phyloP scores from a whole-genome alignment of 495 filamentous ascomycete genomes.

The Penicillium turbatum region DNA sequence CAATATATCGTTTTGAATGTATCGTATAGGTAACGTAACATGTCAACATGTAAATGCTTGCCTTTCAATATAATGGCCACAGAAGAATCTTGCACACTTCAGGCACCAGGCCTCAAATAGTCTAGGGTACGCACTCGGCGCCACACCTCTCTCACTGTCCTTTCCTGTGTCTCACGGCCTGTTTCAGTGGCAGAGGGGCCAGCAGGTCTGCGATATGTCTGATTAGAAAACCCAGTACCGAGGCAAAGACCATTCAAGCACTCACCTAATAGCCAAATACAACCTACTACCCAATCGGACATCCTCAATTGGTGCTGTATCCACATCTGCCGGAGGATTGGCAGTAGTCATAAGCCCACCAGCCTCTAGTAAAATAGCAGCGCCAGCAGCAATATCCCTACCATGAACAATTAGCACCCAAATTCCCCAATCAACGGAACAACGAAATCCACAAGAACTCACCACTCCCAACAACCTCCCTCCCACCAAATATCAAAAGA shows the following conservation, averaged over 20 bases:
- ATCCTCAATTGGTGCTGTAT: slow-evolving; percentile 52
- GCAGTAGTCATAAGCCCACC: slow-evolving; percentile 64
- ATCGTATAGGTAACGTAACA: background rate
- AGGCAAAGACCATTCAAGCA: background rate
- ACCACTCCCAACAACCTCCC: slow-evolving; percentile 58
- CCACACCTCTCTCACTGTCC: slow-evolving; percentile 66
- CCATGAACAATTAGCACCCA: slow-evolving; percentile 5
- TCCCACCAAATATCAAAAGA: slow-evolving; percentile 58
- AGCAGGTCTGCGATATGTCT: slow-evolving; percentile 46
- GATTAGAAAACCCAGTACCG: background rate
- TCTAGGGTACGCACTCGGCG: slow-evolving; percentile 55
- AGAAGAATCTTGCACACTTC: slow-evolving; percentile 2
- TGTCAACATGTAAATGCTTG: background rate
- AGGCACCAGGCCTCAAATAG: slow-evolving; percentile 54
- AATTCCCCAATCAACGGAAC: background rate
- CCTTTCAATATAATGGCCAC: background rate
- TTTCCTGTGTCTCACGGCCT: slow-evolving; percentile 58
- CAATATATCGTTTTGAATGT: slow-evolving; percentile 9
- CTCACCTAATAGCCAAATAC: slow-evolving; percentile 60
- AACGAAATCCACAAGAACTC: slow-evolving; percentile 13
- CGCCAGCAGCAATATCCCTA: slow-evolving; percentile 53
- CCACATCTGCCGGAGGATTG: slow-evolving; percentile 54
- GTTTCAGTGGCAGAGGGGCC: slow-evolving; percentile 56
- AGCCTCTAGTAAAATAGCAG: slow-evolving; percentile 53
- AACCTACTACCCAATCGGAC: slow-evolving; percentile 56